These are phyloP conservation scores for Remersonia thermophila DNA, from an alignment of 2,329 filamentous ascomycete species.

Conservation along the genomic window DNA sequence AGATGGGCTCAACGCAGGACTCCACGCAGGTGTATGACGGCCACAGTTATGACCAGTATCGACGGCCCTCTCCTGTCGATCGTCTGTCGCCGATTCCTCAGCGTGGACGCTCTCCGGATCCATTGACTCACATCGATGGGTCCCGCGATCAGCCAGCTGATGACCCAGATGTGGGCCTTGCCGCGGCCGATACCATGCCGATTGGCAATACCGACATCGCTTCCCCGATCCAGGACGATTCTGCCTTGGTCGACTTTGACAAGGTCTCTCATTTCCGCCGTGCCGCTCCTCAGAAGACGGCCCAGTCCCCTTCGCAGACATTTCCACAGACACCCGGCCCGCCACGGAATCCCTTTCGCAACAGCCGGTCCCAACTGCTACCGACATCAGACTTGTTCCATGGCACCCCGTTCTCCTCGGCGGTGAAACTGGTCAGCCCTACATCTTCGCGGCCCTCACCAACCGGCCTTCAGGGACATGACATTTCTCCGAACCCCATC, in stretches of 20 bases:
- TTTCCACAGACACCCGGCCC: constrained; percentile 37
- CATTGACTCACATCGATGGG: neutral
- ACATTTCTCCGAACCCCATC: constrained; percentile 33
- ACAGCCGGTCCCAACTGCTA: constrained; percentile 24
- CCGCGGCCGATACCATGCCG: constrained; percentile 24
- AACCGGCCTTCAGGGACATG: constrained; percentile 29
- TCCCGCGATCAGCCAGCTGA: too few relatives aligned
- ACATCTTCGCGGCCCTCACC: constrained; percentile 48
- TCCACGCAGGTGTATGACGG: constrained; percentile 45
- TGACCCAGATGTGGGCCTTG: too few relatives aligned
- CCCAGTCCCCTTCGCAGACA: constrained; percentile 7
- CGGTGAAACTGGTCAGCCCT: constrained; percentile 36
- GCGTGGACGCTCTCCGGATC: constrained; percentile 19
- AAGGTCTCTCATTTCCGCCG: constrained; percentile 5
- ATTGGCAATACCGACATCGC: constrained; percentile 27
- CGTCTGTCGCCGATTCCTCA: constrained; percentile 12
- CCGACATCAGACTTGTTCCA: constrained; percentile 41
- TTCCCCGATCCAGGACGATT: constrained; percentile 18
- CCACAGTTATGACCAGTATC: constrained; percentile 40
- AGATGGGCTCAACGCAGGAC: constrained; percentile 38
- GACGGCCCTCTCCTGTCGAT: constrained; percentile 12
- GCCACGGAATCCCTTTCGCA: constrained; percentile 35
- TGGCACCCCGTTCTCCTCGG: constrained; percentile 43
- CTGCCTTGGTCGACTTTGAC: constrained; percentile 19
- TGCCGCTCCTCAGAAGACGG: constrained; percentile 5